Evolutionary conservation across 2,329 filamentous ascomycete species (phyloP).

Genomic region (Ceratocystis ficicola): DNA sequence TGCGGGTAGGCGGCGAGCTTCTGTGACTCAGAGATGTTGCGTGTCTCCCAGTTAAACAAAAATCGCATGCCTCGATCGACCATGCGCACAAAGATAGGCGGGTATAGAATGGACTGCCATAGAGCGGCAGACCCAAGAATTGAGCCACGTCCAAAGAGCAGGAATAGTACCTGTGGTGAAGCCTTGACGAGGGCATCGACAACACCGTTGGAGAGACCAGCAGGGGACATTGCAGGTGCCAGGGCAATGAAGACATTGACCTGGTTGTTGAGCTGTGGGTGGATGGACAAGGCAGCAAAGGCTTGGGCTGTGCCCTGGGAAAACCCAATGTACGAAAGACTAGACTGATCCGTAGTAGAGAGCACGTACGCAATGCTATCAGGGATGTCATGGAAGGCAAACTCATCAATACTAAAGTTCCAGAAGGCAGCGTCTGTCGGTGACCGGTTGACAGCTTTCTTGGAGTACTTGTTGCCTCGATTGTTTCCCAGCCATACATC

Average conservation of each 20-base stretch:
- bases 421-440: conserved; percentile 72
- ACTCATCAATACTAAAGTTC: conserved; percentile 98
- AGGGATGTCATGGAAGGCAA: conserved; percentile 94
- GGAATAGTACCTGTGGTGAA: conserved; percentile 80
- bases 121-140: conserved; percentile 89
- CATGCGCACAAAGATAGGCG: conserved; percentile 76
- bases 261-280: conserved; percentile 82
- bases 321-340: conserved; percentile 91
- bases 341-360: conserved; percentile 65
- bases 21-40: conserved; percentile 73
- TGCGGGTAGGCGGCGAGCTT: conserved; percentile 94
- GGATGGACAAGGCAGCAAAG: conserved; percentile 84
- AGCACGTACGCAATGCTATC: conserved; percentile 89
- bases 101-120: conserved; percentile 94
- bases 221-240: conserved; percentile 91
- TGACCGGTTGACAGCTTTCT: conserved; percentile 69
- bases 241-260: conserved; percentile 93
- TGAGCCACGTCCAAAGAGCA: conserved; percentile 81
- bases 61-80: conserved; percentile 74
- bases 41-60: conserved; percentile 78
- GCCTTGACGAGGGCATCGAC: conserved; percentile 90
- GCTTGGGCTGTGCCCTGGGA: conserved; percentile 95
- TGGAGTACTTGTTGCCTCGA: conserved; percentile 96
- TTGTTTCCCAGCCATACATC: conserved; percentile 99
- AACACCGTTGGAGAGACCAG: conserved; percentile 76